Evolutionary conservation across 2,329 filamentous ascomycete species (phyloP), one percentile per base, ranked within the genome.

Genomic region (Nannizzia gypsea): DNA sequence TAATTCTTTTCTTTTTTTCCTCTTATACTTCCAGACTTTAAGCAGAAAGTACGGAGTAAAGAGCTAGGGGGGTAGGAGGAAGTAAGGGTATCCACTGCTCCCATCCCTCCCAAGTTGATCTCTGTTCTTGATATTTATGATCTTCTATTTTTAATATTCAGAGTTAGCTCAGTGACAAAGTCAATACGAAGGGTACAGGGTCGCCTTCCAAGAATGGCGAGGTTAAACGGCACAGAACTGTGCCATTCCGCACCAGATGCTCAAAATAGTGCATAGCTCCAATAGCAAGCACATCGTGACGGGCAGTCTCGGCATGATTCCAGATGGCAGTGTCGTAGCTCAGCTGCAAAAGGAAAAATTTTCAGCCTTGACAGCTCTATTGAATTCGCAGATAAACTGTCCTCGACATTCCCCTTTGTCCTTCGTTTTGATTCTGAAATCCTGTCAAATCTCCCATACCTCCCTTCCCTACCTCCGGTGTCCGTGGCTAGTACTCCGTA

Each of bases 181-280:
- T 34, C 50, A 54, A 54, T 54, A 54, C 50, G 50, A 54, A 54
- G 50, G 31, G 4, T 54, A 54, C 50, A 54, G 26, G 28, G 50
- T 54, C 50, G 31, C 50, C 50, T 54, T 54, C 50, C 50, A 34
- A 28, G 50, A 54, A 54, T n/a, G 50, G 50, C 6, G 50, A 54
- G 50, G 50, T 34, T 54, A 54, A 54, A 54, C 50, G 50, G 50
- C 50, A 54, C 50, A 31, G 50, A 2, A 34, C n/a, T 15, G 26
- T 26, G 34, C 13, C 24, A 54, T 54, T 54, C 50, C 50, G 31
- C 15, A 34, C 26, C 28, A 34, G 13, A 54, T 17, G 6, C 50
- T 54, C 50, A 54, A 54, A 54, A 54, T 54, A 54, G 50, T 54
- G 50, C 50, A 50, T 50, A 54, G 50, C 50, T 54, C 26, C 50